phyloP scores from a whole-genome alignment of 768 basidiomycete species.

The Pholiota conissans region DNA sequence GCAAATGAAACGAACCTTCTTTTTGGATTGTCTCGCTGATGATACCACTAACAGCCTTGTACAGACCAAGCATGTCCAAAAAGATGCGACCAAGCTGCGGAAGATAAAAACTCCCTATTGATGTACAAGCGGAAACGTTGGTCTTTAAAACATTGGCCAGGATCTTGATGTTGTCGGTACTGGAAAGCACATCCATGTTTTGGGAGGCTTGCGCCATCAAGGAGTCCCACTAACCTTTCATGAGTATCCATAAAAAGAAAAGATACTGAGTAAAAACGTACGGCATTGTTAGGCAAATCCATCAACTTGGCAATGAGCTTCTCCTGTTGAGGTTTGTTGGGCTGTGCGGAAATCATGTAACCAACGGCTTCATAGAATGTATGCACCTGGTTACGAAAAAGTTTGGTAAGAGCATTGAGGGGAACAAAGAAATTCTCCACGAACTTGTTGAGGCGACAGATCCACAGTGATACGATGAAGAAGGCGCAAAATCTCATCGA shows the following conservation, averaged over 20 bases:
- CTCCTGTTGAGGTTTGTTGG: constrained; percentile 96
- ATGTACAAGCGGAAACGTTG: constrained; percentile 96
- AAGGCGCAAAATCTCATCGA: constrained; percentile 92
- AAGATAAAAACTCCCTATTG: constrained; percentile 94
- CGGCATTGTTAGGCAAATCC: constrained; percentile 96
- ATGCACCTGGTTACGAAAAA: constrained; percentile 57
- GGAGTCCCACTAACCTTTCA: constrained; percentile 82
- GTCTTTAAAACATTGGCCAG: constrained; percentile 97
- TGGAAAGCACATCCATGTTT: constrained; percentile 89
- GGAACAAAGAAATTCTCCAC: constrained; percentile 19
- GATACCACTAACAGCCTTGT: constrained; percentile 95
- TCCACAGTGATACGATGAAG: constrained; percentile 95
- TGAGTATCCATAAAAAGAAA: constrained; percentile 1
- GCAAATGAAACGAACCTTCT: constrained; percentile 54
- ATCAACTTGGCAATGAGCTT: constrained; percentile 92
- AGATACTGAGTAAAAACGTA: constrained; percentile 36
- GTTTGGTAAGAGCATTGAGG: background rate
- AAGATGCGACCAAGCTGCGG: constrained; percentile 97
- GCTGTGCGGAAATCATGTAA: constrained; percentile 99
- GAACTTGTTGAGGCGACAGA: constrained; percentile 83
- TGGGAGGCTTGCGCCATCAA: constrained; percentile 94
- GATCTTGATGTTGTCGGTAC: constrained; percentile 94
- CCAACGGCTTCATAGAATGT: constrained; percentile 99
- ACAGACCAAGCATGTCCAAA: constrained; percentile 96
- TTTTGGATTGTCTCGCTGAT: constrained; percentile 91